A percentile compares a stretch with the other conserved stretches of the same genome.
Conservation (phyloP, 495 filamentous ascomycete species). For the Penicillium tannophilum region DNA sequence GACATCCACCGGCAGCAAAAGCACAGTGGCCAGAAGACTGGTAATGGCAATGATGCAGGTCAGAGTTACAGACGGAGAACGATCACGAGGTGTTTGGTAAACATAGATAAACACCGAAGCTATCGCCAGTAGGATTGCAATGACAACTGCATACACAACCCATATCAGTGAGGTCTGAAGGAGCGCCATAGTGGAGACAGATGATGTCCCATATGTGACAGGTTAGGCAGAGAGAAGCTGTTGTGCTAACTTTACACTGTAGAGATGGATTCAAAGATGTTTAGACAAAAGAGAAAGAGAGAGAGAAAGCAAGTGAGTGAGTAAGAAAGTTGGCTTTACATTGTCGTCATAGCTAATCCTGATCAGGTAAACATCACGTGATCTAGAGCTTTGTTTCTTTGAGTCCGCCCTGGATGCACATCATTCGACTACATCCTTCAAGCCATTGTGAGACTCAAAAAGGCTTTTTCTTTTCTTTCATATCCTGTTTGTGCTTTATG, state of each 20-base stretch:
- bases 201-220: constrained; percentile 16
- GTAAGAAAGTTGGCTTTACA: constrained; percentile 5
- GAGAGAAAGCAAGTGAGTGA: background rate
- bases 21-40: constrained; percentile 84
- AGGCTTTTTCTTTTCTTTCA: background rate
- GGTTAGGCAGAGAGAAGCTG: background rate
- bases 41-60: constrained; percentile 86
- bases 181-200: constrained; percentile 57
- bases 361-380: constrained; percentile 17
- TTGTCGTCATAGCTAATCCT: constrained; percentile 24
- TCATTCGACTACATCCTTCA: background rate
- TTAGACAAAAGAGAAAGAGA: background rate
- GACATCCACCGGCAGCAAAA: constrained; percentile 93
- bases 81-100: constrained; percentile 87
- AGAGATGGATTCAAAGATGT: background rate
- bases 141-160: constrained; percentile 83
- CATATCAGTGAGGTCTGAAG: constrained; percentile 86
- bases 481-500: background rate
- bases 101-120: constrained; percentile 79
- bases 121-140: constrained; percentile 68
- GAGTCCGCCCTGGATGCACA: constrained; percentile 15
- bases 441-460: background rate
- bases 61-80: constrained; percentile 74
- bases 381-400: constrained; percentile 12
- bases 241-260: background rate